Percentiles rank a stretch among this genome's conserved stretches.
Conservation (phyloP, 176 grass and related monocot genomes). For the Puya raimondii region DNA sequence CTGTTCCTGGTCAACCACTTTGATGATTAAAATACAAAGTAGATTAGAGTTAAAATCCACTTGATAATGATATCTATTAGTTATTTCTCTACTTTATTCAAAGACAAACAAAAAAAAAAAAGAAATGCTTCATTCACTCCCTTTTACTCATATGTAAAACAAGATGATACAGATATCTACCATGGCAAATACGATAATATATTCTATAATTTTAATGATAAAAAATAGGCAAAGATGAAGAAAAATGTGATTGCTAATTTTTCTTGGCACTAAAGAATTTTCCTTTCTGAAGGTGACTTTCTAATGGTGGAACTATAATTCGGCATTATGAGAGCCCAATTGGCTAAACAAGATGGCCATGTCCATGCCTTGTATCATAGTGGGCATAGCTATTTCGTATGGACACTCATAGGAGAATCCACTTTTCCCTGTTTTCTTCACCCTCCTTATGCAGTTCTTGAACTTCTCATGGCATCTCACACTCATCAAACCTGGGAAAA, state of each 20-base stretch:
- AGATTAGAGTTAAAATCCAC: too few relatives aligned
- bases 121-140: too few relatives aligned
- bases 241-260: not conserved
- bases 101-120: too few relatives aligned
- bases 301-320: conserved; percentile 36
- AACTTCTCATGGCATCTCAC: conserved; percentile 75
- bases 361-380: conserved; percentile 88
- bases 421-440: conserved; percentile 56
- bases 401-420: conserved; percentile 76
- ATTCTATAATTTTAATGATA: too few relatives aligned
- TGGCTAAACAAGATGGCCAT: conserved; percentile 92
- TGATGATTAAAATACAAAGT: too few relatives aligned
- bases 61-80: too few relatives aligned
- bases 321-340: conserved; percentile 30
- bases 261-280: not conserved
- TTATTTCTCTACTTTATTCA: too few relatives aligned
- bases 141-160: too few relatives aligned
- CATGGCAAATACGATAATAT: too few relatives aligned
- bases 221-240: too few relatives aligned
- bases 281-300: not conserved
- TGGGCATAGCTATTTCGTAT: conserved; percentile 58
- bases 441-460: conserved; percentile 76
- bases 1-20: too few relatives aligned
- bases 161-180: too few relatives aligned
- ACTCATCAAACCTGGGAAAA: conserved; percentile 49